These are phyloP conservation scores for Phytopythium helicoides DNA, from an alignment of 352 stramenopile species.

Conservation along the genomic window DNA sequence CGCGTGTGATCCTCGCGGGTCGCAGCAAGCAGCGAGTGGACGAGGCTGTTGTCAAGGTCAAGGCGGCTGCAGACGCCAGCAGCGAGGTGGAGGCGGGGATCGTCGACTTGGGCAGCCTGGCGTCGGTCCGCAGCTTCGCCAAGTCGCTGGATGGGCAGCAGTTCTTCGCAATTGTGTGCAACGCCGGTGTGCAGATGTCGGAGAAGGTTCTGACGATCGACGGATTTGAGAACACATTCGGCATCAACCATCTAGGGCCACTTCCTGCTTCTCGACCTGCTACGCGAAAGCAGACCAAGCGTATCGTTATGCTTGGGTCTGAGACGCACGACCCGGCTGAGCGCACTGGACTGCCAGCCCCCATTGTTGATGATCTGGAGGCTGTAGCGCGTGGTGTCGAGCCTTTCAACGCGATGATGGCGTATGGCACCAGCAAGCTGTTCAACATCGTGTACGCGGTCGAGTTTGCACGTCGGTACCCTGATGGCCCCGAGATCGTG, in stretches of 20 bases:
- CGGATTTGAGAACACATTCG: not conserved
- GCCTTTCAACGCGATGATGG: constrained; percentile 15
- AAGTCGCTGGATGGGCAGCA: not conserved
- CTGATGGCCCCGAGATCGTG: constrained; percentile 11
- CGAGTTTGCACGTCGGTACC: constrained; percentile 29
- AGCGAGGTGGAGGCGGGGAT: not conserved
- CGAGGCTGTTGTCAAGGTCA: constrained; percentile 9
- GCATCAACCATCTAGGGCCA: constrained; percentile 2
- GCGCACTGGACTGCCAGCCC: constrained; percentile 4
- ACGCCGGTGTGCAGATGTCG: constrained; percentile 1
- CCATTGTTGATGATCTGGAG: constrained; percentile 29
- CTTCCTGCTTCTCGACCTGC: constrained; percentile 6
- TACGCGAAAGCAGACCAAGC: constrained; percentile 12
- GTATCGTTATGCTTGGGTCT: constrained; percentile 33
- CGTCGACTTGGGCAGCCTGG: not conserved
- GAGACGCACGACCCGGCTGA: constrained; percentile 18
- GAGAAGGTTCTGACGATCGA: constrained; percentile 3
- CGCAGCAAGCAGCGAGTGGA: constrained; percentile 6
- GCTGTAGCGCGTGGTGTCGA: constrained; percentile 26
- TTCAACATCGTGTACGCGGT: constrained; percentile 45
- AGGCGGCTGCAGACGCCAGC: not conserved
- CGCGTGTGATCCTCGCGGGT: constrained; percentile 6
- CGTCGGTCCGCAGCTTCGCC: not conserved
- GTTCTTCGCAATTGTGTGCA: constrained; percentile 3
- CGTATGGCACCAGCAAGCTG: constrained; percentile 41